phyloP scores from a whole-genome alignment of 2,329 filamentous ascomycete genomes.

The Macrophomina phaseolina region DNA sequence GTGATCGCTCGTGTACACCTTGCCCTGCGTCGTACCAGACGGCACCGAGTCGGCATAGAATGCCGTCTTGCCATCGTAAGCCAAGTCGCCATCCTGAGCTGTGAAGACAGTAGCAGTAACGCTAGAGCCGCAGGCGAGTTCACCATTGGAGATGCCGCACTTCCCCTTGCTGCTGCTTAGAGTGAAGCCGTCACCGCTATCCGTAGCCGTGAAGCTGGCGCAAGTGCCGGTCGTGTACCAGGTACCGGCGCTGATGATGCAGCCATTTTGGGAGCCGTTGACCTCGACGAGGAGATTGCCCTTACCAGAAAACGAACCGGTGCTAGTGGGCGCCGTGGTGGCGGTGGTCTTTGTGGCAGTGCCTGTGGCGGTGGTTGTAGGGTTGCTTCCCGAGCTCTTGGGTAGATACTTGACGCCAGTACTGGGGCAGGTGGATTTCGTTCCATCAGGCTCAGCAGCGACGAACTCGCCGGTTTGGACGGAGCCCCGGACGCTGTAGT shows the following conservation, averaged over 20 bases:
- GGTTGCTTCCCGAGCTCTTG: constrained; percentile 51
- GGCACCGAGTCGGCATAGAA: constrained; percentile 54
- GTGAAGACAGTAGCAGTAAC: constrained; percentile 53
- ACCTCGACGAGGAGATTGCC: constrained; percentile 65
- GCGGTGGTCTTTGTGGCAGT: constrained; percentile 38
- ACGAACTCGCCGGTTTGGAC: constrained; percentile 67
- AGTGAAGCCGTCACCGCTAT: constrained; percentile 57
- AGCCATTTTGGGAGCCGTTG: constrained; percentile 61
- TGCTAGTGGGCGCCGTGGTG: constrained; percentile 35
- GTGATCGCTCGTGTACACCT: constrained; percentile 45
- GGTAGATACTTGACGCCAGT: constrained; percentile 69
- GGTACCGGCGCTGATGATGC: constrained; percentile 68
- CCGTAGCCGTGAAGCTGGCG: constrained; percentile 66
- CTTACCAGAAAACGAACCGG: constrained; percentile 57
- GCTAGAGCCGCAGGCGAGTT: constrained; percentile 61
- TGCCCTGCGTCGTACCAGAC: constrained; percentile 50
- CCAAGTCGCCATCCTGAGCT: constrained; percentile 42
- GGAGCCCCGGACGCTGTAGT: constrained; percentile 67
- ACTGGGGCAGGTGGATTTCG: constrained; percentile 66
- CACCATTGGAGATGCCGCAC: constrained; percentile 62
- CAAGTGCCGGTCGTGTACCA: constrained; percentile 74
- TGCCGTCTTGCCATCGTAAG: constrained; percentile 43
- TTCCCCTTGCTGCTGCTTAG: constrained; percentile 63
- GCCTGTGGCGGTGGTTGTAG: constrained; percentile 39
- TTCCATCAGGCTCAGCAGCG: constrained; percentile 61